Conservation (phyloP, 495 filamentous ascomycete species). For the Cercophora newfieldiana region DNA sequence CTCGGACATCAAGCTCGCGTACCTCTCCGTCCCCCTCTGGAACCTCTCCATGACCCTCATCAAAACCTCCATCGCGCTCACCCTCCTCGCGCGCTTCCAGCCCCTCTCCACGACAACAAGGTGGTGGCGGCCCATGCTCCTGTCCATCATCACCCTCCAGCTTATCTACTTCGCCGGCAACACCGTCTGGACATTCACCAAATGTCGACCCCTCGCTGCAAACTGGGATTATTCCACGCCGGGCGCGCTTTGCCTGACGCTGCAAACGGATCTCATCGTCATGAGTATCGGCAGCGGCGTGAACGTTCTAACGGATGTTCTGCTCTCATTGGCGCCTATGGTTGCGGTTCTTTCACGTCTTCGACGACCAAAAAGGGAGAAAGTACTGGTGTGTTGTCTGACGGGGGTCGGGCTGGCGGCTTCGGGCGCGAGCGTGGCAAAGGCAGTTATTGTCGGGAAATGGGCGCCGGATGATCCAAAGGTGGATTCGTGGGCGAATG, state of each 20-base stretch:
- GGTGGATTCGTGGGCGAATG: constrained; percentile 1
- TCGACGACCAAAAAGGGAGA: constrained; percentile 23
- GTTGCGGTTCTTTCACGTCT: constrained; percentile 19
- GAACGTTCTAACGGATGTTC: constrained; percentile 23
- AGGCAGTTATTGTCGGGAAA: constrained; percentile 12
- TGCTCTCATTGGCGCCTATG: constrained; percentile 23
- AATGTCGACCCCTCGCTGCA: constrained; percentile 21
- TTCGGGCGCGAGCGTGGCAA: constrained; percentile 17
- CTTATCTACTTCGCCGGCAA: constrained; percentile 15
- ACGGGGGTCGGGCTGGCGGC: constrained; percentile 26
- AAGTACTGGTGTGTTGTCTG: constrained; percentile 24
- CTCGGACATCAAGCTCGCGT: constrained; percentile 6
- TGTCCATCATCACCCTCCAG: constrained; percentile 10
- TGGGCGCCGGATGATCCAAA: constrained; percentile 8
- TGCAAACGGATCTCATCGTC: constrained; percentile 13
- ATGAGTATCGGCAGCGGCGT: constrained; percentile 17
- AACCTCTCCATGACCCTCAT: constrained; percentile 22
- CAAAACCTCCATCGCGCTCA: constrained; percentile 24
- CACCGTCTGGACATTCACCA: constrained; percentile 17
- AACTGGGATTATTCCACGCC: constrained; percentile 18
- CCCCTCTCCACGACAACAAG: not conserved
- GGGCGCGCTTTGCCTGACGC: constrained; percentile 1
- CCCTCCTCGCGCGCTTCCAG: constrained; percentile 17
- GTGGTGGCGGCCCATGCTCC: constrained; percentile 7
- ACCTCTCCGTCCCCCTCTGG: constrained; percentile 24